phyloP scores from a whole-genome alignment of 257 asterid genomes.

The Henckelia pumila region DNA sequence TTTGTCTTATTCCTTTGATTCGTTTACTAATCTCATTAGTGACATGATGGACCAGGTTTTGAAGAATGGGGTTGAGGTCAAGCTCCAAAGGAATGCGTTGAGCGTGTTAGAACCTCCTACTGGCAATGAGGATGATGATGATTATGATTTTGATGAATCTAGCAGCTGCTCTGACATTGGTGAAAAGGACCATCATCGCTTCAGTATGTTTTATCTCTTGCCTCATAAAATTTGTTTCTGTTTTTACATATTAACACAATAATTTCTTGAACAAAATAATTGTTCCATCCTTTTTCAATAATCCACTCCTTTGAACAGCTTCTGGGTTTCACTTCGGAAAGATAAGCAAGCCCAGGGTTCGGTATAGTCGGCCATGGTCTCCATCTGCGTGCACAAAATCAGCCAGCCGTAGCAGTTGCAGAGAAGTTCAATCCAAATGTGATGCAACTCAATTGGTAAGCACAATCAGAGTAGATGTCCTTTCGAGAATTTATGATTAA shows the following conservation, averaged over 20 bases:
- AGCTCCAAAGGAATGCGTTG: slow-evolving; percentile 92
- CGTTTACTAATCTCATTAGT: background rate
- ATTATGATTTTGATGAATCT: slow-evolving; percentile 67
- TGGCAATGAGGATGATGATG: slow-evolving; percentile 76
- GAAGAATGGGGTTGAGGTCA: slow-evolving; percentile 93
- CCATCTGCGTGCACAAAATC: slow-evolving; percentile 55
- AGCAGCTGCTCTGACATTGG: slow-evolving; percentile 78
- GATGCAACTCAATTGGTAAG: slow-evolving; percentile 48
- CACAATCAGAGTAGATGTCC: slow-evolving; percentile 4
- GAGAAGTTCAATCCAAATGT: slow-evolving; percentile 48
- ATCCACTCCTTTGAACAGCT: slow-evolving; percentile 45
- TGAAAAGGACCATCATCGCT: slow-evolving; percentile 53
- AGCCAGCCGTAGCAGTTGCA: slow-evolving; percentile 40
- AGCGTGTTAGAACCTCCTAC: slow-evolving; percentile 92
- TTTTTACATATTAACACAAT: background rate
- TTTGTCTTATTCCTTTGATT: background rate
- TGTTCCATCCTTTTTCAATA: background rate
- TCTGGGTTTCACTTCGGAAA: slow-evolving; percentile 60
- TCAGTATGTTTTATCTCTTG: slow-evolving; percentile 47
- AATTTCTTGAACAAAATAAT: background rate
- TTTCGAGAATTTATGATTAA: background rate
- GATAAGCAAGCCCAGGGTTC: slow-evolving; percentile 68
- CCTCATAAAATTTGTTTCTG: slow-evolving; percentile 6
- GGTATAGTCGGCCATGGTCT: slow-evolving; percentile 64
- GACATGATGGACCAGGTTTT: slow-evolving; percentile 52